Conservation (phyloP, 2,329 filamentous ascomycete species). For the Talaromyces sp. region DNA sequence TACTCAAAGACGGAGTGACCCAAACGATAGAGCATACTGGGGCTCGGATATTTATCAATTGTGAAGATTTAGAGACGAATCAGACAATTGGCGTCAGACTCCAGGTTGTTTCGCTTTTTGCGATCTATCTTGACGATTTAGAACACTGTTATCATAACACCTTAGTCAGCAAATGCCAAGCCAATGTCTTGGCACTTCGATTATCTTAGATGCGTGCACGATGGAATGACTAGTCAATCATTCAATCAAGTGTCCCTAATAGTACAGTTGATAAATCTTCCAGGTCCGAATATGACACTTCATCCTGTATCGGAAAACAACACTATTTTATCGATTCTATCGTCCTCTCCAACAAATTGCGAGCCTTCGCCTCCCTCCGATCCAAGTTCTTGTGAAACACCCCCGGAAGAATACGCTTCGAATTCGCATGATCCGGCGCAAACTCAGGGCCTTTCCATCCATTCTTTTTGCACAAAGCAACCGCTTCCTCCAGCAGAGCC, state of each 20-base stretch:
- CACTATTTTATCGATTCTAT: conserved; percentile 5
- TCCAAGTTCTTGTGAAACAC: conserved; percentile 58
- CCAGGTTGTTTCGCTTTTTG: too few relatives aligned
- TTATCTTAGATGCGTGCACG: background rate
- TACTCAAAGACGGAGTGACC: too few relatives aligned
- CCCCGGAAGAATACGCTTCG: conserved; percentile 58
- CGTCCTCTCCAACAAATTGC: conserved; percentile 36
- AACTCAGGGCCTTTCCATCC: conserved; percentile 69
- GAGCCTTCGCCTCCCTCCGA: conserved; percentile 56
- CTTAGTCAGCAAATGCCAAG: background rate
- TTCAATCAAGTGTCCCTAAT: too few relatives aligned
- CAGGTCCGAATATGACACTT: background rate
- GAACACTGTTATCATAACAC: too few relatives aligned
- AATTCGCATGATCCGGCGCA: conserved; percentile 74
- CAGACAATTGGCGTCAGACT: too few relatives aligned
- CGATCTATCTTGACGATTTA: background rate
- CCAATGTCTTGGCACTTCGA: background rate
- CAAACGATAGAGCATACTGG: too few relatives aligned
- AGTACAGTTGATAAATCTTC: background rate
- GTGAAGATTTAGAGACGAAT: too few relatives aligned
- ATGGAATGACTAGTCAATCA: background rate
- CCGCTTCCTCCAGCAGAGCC: conserved; percentile 69
- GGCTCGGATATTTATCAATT: too few relatives aligned
- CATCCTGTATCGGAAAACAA: background rate
- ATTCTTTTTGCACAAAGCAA: conserved; percentile 63